Evolutionary conservation across 2,329 filamentous ascomycete species (phyloP).

Genomic region (Nothophoma quercina): DNA sequence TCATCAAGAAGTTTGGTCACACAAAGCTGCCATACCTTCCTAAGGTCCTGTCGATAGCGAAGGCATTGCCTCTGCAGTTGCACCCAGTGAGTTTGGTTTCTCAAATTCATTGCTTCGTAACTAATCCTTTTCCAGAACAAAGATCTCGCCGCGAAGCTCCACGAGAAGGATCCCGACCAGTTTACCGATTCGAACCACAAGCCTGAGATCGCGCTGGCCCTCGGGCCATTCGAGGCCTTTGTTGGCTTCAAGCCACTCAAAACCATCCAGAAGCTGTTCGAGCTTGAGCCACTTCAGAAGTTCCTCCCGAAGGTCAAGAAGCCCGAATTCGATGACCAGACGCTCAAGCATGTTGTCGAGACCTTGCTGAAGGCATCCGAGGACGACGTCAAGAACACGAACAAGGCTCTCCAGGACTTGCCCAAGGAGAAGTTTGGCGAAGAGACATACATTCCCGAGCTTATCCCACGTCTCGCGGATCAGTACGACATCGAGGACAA

Average conservation of each 20-base stretch:
- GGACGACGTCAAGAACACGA: constrained; percentile 60
- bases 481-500: constrained; percentile 72
- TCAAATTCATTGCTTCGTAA: not conserved
- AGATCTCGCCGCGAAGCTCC: constrained; percentile 68
- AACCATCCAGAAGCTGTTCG: constrained; percentile 66
- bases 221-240: constrained; percentile 77
- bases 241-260: constrained; percentile 74
- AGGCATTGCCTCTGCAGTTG: constrained; percentile 77
- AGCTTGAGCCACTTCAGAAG: constrained; percentile 61
- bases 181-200: constrained; percentile 81
- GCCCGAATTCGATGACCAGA: constrained; percentile 63
- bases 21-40: constrained; percentile 74
- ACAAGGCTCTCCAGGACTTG: constrained; percentile 60
- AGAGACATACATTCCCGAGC: constrained; percentile 67
- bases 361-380: constrained; percentile 63
- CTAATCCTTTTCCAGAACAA: constrained; percentile 59
- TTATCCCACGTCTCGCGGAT: constrained; percentile 69
- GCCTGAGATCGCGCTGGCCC: constrained; percentile 77
- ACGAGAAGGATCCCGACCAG: constrained; percentile 68
- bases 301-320: constrained; percentile 59
- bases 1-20: constrained; percentile 67
- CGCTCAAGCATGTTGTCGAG: constrained; percentile 64
- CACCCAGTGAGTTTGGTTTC: constrained; percentile 60
- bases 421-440: constrained; percentile 59
- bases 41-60: constrained; percentile 78